Evolutionary conservation across 257 asterid species (phyloP).

Genomic region (Solanum paucissectum): DNA sequence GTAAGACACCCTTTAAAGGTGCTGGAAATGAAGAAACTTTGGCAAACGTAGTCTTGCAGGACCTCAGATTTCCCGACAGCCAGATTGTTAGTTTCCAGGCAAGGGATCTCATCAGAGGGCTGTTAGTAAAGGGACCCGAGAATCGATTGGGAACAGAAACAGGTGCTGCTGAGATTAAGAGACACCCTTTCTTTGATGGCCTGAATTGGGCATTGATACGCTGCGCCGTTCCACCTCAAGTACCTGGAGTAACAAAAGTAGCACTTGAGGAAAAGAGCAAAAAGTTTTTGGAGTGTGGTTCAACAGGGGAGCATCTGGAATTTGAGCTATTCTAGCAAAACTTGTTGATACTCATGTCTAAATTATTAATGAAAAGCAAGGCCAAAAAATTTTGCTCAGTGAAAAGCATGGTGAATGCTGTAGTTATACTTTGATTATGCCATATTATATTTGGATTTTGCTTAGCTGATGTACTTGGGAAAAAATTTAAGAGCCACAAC

Average conservation of each 20-base stretch:
- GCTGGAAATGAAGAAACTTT: conserved; percentile 50
- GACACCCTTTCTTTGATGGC: conserved; percentile 61
- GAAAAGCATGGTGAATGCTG: background rate
- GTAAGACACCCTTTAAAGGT: conserved; percentile 65
- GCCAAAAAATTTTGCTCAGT: background rate
- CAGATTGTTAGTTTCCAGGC: conserved; percentile 62
- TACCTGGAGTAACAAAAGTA: conserved; percentile 24
- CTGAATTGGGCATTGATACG: conserved; percentile 67
- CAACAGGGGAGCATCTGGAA: conserved; percentile 1
- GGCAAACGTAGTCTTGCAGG: conserved; percentile 41
- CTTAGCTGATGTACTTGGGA: background rate
- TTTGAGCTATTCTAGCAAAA: background rate
- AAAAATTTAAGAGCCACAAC: background rate
- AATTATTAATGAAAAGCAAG: background rate
- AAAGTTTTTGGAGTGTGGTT: background rate
- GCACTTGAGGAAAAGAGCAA: conserved; percentile 16
- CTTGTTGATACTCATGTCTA: background rate
- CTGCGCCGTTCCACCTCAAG: conserved; percentile 50
- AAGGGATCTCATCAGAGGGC: conserved; percentile 51
- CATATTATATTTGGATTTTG: background rate
- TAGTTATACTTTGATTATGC: background rate
- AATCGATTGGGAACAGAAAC: conserved; percentile 46
- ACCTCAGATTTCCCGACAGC: conserved; percentile 42
- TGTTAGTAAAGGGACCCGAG: conserved; percentile 56
- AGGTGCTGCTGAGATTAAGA: conserved; percentile 67